Base-by-base conservation (phyloP, 306 rosid species). In the Elaeagnus macrophylla region DNA sequence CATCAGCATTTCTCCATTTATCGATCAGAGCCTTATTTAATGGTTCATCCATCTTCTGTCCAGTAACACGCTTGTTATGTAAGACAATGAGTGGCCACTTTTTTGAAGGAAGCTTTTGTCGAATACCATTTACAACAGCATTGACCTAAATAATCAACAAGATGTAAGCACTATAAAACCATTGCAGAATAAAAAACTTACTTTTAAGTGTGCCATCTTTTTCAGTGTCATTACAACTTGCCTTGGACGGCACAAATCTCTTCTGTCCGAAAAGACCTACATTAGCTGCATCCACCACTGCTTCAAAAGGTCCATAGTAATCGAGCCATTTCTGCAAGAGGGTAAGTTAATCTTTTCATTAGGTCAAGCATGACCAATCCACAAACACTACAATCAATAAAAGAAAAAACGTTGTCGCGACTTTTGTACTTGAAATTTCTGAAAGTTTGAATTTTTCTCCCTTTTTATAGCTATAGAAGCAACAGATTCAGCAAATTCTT, bases 271-370 rank as follows among this genome's bases (percentile, higher is more conserved):
- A 78, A 65, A 86, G 91, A 45, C 91, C 94, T 0, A 90, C 84
- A 78, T 90, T 90, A 51, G 95, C 97, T 54, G 84, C 95, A 83
- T 90, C 97, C 45, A 90, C 68, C 74, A 90, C 95, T 6, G 94
- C 95, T 78, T 90, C 97, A 68, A 86, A 86, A 54, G 97, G 95
- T 61, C 95, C 97, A 71, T 81, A 59, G 60, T 83, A 66, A 65
- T 83, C 83, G 8, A 90, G 94, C 97, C 97, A 90, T 74, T 74
- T 81, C 95, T 90, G 94, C 75, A 75, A 52, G 61, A 53, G 58
- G 59, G 14, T 63, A 54, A 44, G 65, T 54, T 48, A 35, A 11
- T 70, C 37, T 53, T 32, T 60, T 45, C 56, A 48, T 37, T 13
- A 19, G 55, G 53, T 59, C 58, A 67, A 65, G 32, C 32, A 25